A percentile compares a stretch with the other conserved stretches of the same genome.
These are phyloP conservation scores for Fusarium sp. DNA, from an alignment of 2,329 filamentous ascomycete genomes.

Conservation along the genomic window DNA sequence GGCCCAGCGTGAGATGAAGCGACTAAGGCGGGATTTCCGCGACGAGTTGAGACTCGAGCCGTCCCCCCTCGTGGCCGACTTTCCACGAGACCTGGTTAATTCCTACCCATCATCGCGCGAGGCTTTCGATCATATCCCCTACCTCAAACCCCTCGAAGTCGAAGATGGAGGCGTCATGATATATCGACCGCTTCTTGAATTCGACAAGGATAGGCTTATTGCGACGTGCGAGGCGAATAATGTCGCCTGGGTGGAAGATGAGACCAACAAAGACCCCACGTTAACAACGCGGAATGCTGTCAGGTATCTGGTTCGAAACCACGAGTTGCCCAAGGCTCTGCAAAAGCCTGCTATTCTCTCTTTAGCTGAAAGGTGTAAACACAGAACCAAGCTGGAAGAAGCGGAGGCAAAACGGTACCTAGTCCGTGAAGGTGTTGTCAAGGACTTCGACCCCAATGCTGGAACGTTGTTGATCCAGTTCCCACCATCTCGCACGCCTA, in stretches of 20 bases:
- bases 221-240: constrained; percentile 76
- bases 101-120: constrained; percentile 45
- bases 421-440: constrained; percentile 57
- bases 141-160: constrained; percentile 53
- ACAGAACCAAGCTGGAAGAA: constrained; percentile 58
- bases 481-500: constrained; percentile 44
- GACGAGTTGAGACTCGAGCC: constrained; percentile 45
- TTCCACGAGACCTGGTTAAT: constrained; percentile 38
- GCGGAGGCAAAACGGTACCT: constrained; percentile 67
- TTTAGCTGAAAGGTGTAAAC: constrained; percentile 65
- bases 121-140: constrained; percentile 43
- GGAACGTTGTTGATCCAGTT: constrained; percentile 62
- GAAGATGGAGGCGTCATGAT: constrained; percentile 75
- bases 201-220: constrained; percentile 78
- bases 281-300: constrained; percentile 86
- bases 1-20: constrained; percentile 45
- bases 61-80: constrained; percentile 12
- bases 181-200: constrained; percentile 75
- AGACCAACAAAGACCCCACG: constrained; percentile 81
- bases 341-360: constrained; percentile 71
- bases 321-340: constrained; percentile 76
- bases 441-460: constrained; percentile 59
- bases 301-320: constrained; percentile 69
- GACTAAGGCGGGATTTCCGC: constrained; percentile 45
- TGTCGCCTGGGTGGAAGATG: constrained; percentile 84